Conservation (phyloP, 2,329 filamentous ascomycete species). For the Hymenoscyphus salicellus region DNA sequence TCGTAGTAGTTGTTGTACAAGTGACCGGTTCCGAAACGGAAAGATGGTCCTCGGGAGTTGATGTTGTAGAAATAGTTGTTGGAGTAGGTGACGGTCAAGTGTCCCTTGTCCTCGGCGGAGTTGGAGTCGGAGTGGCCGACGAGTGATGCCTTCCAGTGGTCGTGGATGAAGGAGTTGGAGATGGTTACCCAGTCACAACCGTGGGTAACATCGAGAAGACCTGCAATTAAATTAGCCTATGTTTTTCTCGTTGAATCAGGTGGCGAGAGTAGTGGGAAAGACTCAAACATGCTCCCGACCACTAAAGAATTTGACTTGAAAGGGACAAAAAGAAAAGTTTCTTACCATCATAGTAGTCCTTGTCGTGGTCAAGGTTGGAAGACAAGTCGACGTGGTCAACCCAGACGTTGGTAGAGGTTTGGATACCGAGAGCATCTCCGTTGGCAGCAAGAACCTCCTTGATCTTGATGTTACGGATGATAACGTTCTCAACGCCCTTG, state of each 20-base stretch:
- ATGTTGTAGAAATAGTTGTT: conserved; percentile 66
- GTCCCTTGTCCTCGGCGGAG: conserved; percentile 55
- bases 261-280: too few species aligned
- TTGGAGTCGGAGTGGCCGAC: conserved; percentile 61
- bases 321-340: too few species aligned
- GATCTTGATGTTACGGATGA: conserved; percentile 61
- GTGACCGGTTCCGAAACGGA: conserved; percentile 66
- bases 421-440: conserved; percentile 59
- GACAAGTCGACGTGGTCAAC: conserved; percentile 66
- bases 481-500: conserved; percentile 54
- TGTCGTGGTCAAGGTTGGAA: conserved; percentile 56
- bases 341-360: conserved; percentile 32
- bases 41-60: conserved; percentile 59
- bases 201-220: conserved; percentile 62
- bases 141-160: conserved; percentile 62
- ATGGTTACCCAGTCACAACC: conserved; percentile 59
- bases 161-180: conserved; percentile 50
- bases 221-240: conserved; percentile 29
- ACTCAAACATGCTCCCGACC: too few species aligned
- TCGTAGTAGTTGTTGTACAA: conserved; percentile 53
- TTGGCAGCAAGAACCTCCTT: conserved; percentile 53
- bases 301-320: too few species aligned
- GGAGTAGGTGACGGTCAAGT: conserved; percentile 62
- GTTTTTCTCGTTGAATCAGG: too few species aligned
- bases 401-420: conserved; percentile 59